These are phyloP conservation scores for Aspergillus versicolor DNA, from an alignment of 2,329 filamentous ascomycete species.

Conservation along the genomic window DNA sequence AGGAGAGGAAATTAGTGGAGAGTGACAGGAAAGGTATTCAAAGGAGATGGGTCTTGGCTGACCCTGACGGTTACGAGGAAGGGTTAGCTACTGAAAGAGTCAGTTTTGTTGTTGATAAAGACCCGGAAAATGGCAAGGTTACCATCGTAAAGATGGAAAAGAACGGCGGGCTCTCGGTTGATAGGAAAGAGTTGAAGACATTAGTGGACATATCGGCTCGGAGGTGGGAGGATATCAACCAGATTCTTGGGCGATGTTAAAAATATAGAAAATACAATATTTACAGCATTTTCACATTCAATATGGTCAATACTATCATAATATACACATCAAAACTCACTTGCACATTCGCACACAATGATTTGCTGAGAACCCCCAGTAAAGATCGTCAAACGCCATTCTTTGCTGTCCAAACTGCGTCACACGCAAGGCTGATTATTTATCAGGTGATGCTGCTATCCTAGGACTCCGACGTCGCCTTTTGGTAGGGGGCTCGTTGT, in stretches of 20 bases:
- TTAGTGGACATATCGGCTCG: slow-evolving; percentile 60
- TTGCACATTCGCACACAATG: background rate
- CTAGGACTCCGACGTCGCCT: slow-evolving; percentile 32
- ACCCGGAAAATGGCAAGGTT: slow-evolving; percentile 48
- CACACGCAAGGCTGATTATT: background rate
- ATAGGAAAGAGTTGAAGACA: slow-evolving; percentile 60
- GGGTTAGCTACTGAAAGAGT: slow-evolving; percentile 76
- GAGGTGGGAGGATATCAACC: slow-evolving; percentile 63
- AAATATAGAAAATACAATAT: background rate
- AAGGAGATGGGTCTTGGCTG: slow-evolving; percentile 71
- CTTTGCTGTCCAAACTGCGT: background rate
- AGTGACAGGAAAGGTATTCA: slow-evolving; percentile 36
- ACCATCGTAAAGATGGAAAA: slow-evolving; percentile 74
- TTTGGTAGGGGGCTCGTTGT: slow-evolving; percentile 36
- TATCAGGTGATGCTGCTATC: slow-evolving; percentile 5
- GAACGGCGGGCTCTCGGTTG: slow-evolving; percentile 72
- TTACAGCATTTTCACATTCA: background rate
- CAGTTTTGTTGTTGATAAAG: slow-evolving; percentile 73
- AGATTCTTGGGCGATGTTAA: slow-evolving; percentile 38
- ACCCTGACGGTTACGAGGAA: slow-evolving; percentile 90
- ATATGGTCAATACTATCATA: slow-evolving; percentile 24
- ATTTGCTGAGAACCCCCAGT: background rate
- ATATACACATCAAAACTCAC: background rate
- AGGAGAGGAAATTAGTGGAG: slow-evolving; percentile 44
- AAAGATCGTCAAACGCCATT: slow-evolving; percentile 2